Conservation (phyloP, 345 rosid species). For the Salix viminalis region DNA sequence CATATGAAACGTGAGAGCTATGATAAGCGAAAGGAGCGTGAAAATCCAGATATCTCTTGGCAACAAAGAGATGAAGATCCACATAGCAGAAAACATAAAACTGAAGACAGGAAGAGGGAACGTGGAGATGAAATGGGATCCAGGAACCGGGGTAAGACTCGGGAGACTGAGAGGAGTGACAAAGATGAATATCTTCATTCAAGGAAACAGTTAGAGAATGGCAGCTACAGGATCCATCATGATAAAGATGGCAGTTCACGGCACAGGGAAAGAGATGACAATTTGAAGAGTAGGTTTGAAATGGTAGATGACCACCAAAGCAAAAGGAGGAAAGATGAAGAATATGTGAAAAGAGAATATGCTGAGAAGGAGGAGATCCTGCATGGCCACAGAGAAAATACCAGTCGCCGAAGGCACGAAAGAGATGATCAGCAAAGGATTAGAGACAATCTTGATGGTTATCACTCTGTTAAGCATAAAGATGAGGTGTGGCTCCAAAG, state of each 20-base stretch:
- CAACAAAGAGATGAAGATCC: constrained; percentile 63
- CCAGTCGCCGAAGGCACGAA: constrained; percentile 66
- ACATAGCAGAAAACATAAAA: constrained; percentile 49
- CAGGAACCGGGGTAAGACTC: constrained; percentile 63
- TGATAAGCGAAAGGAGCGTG: constrained; percentile 69
- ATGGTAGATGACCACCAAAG: constrained; percentile 51
- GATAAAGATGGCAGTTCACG: constrained; percentile 51
- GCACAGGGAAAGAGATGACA: constrained; percentile 61
- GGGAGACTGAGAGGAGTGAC: constrained; percentile 60
- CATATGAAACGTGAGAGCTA: constrained; percentile 49
- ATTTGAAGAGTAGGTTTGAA: constrained; percentile 52
- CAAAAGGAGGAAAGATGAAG: constrained; percentile 81
- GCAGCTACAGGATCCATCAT: constrained; percentile 46
- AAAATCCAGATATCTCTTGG: constrained; percentile 50
- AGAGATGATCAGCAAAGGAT: constrained; percentile 74
- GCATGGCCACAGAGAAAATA: constrained; percentile 59
- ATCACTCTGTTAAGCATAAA: constrained; percentile 65
- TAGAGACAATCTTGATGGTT: constrained; percentile 68
- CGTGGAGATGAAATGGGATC: constrained; percentile 63
- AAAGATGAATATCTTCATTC: constrained; percentile 57
- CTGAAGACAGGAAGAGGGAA: constrained; percentile 74
- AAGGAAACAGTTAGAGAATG: constrained; percentile 74
- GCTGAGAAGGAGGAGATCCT: constrained; percentile 56
- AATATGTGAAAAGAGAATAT: constrained; percentile 53
- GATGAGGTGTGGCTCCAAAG: constrained; percentile 64